Base-by-base conservation (phyloP, 164 flowering plant species). In the Santalum album region DNA sequence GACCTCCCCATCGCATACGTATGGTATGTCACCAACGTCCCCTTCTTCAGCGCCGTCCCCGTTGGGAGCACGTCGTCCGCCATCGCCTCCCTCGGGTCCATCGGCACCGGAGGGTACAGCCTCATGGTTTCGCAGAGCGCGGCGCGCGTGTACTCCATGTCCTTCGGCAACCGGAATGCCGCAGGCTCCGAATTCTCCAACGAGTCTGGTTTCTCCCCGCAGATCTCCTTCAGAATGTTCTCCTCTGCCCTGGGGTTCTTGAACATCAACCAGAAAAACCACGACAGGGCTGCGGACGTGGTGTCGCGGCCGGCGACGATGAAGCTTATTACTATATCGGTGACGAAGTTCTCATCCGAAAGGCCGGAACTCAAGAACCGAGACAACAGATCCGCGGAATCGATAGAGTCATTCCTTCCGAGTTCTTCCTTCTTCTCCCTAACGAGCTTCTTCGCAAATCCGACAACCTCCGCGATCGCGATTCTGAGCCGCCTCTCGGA, bases 271-370 rank as follows among this genome's bases (percentile, higher is more conserved):
- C 79, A 76, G 61, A 79, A 79, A 32, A 65, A 74, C 79, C 81
- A 76, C 17, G 79, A 65, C 29, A 79, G 51, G 1, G 76, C 77
- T 0, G 78, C 70, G 0, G 83, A 78, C 0, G 80, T 73, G 0
- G 83, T 69, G 69, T 79, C 84, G 0, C 73, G 60, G 5, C 81
- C 84, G 1, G 84, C 81, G 7, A 73, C 34, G 0, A 71, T 69
- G 55, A 77, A 79, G 60, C 72, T 75, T 36, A 72, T 69, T 15
- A 76, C 69, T 1, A 75, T 64, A 25, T 75, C 73, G 0, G 42
- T 48, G 17, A 63, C 62, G 4, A 65, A 52, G 1, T 42, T 36
- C 27, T 69, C 62, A 42, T 62, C 65, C n/a, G 21, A 6, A 7
- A 49, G 49, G 12, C 60, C 65, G 1, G 55, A 34, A 17, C 18